Base-by-base conservation (phyloP, 2,329 filamentous ascomycete genomes). In the Aplosporella prunicola region DNA sequence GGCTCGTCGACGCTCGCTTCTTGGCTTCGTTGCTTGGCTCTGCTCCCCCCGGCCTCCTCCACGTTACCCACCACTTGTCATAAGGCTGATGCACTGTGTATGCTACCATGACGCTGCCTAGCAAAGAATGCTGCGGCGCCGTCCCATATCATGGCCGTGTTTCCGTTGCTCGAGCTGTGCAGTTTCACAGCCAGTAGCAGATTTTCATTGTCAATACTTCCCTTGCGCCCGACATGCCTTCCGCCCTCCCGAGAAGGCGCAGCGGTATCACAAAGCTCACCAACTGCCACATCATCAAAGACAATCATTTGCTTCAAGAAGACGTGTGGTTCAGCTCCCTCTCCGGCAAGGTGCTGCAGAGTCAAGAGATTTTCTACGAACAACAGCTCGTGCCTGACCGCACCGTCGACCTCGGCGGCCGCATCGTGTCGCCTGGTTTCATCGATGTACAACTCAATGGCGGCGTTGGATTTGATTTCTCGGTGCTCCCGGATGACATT, bases 361-460 rank as follows among this genome's bases (percentile, higher is more conserved):
- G 71, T 39, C 74, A 78, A 52, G 66, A 75, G 44, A 67, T 72
- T 40, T 71, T 78, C 56, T 88, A 83, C 56, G 77, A 78, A 49
- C 71, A 82, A 35, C 69, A 77, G 30, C 65, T 72, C 37, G 66
- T 79, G 3, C 84, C 88, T 2, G 83, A 89, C 54, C 63, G 78
- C 48, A 78, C 80, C 37, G 69, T 94, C 49, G 78, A 95, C 52
- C 76, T 95, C 2, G 75, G 78, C 35, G 85, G 86, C 41, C 84
- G 84, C 50, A 89, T 94, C 47, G 58, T 95, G 14, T 77, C 82
- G 1, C 86, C 88, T 0, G 88, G 88, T 17, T 72, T 95, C 53
- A 91, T 95, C 49, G 88, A 95, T 47, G 81, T 82, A 35, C 88
- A 95, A 60, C 77, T 95, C 48, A 95, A 95, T 52, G 88, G 88